phyloP scores from a whole-genome alignment of 2,329 filamentous ascomycete genomes.

The Rugonectria rugulosa region DNA sequence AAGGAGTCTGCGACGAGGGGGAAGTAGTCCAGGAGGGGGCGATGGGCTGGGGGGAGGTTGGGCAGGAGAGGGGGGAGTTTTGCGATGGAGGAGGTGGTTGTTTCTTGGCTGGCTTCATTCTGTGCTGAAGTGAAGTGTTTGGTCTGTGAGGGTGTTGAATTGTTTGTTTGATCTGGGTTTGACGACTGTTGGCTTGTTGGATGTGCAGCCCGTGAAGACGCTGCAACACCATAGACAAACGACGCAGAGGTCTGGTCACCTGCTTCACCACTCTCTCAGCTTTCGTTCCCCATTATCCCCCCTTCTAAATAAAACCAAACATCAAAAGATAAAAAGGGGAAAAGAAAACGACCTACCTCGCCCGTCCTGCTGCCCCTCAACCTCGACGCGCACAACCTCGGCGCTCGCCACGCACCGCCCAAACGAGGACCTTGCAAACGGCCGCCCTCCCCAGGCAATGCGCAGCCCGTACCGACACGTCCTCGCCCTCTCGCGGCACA shows the following conservation, averaged over 20 bases:
- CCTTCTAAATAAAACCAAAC: too few relatives aligned
- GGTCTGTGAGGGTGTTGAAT: too few relatives aligned
- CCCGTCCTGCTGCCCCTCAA: background rate
- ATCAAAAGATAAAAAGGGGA: too few relatives aligned
- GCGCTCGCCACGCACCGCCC: constrained; percentile 1
- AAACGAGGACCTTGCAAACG: constrained; percentile 6
- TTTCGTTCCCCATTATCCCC: too few relatives aligned
- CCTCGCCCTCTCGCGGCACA: background rate
- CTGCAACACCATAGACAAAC: too few relatives aligned
- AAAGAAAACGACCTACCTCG: too few relatives aligned
- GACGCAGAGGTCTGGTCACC: too few relatives aligned
- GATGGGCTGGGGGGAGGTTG: background rate
- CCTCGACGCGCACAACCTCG: background rate
- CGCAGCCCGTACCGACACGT: background rate
- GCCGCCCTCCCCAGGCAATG: constrained; percentile 8
- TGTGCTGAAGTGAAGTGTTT: too few relatives aligned
- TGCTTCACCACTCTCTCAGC: too few relatives aligned
- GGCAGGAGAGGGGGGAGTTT: background rate
- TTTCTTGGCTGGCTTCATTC: background rate
- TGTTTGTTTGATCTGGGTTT: background rate
- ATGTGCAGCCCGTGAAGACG: too few relatives aligned
- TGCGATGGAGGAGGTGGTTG: background rate
- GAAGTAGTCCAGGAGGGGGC: constrained; percentile 6
- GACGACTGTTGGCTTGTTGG: background rate
- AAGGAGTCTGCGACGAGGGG: background rate